These are phyloP conservation scores for Gilbertella persicaria DNA, from an alignment of 371 early-diverging fungal species.

Conservation along the genomic window DNA sequence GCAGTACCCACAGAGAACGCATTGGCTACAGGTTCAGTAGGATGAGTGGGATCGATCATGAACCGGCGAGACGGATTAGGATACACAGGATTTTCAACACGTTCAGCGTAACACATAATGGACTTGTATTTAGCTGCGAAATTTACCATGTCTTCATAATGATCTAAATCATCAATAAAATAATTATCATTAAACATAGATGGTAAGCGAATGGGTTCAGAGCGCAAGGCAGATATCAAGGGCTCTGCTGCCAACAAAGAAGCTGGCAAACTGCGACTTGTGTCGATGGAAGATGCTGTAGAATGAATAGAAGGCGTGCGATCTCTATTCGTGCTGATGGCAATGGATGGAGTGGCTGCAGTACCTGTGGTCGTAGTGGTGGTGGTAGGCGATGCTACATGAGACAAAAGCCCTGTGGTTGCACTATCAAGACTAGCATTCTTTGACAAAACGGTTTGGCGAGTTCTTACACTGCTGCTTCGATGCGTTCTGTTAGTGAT, in stretches of 20 bases:
- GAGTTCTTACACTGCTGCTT: conserved; percentile 13
- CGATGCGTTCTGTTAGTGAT: neutral
- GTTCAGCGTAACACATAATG: conserved; percentile 19
- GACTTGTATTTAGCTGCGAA: conserved; percentile 59
- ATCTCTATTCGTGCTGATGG: conserved; percentile 18
- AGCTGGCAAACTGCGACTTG: conserved; percentile 29
- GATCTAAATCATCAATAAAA: conserved; percentile 59
- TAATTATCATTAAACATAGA: conserved; percentile 38
- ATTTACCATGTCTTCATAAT: conserved; percentile 55
- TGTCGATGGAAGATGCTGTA: conserved; percentile 45
- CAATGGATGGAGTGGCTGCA: neutral
- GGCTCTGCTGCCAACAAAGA: conserved; percentile 20
- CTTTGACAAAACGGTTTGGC: conserved; percentile 19
- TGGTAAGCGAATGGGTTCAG: conserved; percentile 58
- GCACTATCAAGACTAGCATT: conserved; percentile 9
- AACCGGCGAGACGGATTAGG: conserved; percentile 23
- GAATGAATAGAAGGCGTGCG: conserved; percentile 50
- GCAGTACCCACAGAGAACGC: conserved; percentile 43
- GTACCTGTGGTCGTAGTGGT: neutral
- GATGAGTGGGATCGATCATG: conserved; percentile 33
- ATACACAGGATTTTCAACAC: conserved; percentile 26
- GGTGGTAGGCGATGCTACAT: neutral
- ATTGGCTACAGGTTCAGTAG: conserved; percentile 1
- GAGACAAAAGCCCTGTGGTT: conserved; percentile 11
- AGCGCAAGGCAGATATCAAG: conserved; percentile 42